Percentiles rank a stretch among this genome's conserved stretches.
These are phyloP conservation scores for Liquidambar formosana DNA, from an alignment of 164 flowering plant species.

Conservation along the genomic window DNA sequence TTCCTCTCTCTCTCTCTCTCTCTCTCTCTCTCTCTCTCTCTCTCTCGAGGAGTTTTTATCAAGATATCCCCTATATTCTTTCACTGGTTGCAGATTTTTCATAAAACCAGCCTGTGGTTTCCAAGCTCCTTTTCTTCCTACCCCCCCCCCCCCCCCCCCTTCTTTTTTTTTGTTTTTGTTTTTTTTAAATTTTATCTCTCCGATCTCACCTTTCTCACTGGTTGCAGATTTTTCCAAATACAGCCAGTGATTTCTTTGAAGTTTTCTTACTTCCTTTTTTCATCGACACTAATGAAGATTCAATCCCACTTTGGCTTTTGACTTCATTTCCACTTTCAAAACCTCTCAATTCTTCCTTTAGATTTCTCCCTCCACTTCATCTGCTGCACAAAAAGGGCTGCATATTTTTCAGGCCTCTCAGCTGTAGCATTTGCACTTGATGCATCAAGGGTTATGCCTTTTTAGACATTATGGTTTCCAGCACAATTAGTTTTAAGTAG, in stretches of 20 bases:
- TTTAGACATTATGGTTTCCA: neutral
- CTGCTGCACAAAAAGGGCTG: slow-evolving; percentile 34
- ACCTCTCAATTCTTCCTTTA: neutral
- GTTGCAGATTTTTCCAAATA: slow-evolving; percentile 38
- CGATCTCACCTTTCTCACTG: slow-evolving; percentile 9
- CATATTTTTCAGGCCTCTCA: slow-evolving; percentile 43
- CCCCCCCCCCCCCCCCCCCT: neutral
- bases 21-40: neutral
- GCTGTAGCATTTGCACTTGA: slow-evolving; percentile 6
- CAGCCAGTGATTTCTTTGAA: slow-evolving; percentile 28
- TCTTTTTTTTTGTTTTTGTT: neutral
- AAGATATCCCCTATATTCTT: slow-evolving; percentile 3
- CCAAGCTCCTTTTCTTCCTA: neutral
- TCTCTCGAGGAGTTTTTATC: neutral
- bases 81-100: slow-evolving; percentile 15
- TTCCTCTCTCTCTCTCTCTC: neutral
- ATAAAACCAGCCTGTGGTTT: slow-evolving; percentile 4
- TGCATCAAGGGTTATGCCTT: neutral
- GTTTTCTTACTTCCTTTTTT: neutral
- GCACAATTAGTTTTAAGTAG: neutral
- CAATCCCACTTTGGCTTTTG: neutral
- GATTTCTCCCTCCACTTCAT: slow-evolving; percentile 7
- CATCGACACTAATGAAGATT: neutral
- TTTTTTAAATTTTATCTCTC: neutral
- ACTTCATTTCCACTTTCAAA: neutral